A percentile compares a stretch with the other conserved stretches of the same genome.
Conservation (phyloP, 2,329 filamentous ascomycete species). For the Sporothrix inflata region DNA sequence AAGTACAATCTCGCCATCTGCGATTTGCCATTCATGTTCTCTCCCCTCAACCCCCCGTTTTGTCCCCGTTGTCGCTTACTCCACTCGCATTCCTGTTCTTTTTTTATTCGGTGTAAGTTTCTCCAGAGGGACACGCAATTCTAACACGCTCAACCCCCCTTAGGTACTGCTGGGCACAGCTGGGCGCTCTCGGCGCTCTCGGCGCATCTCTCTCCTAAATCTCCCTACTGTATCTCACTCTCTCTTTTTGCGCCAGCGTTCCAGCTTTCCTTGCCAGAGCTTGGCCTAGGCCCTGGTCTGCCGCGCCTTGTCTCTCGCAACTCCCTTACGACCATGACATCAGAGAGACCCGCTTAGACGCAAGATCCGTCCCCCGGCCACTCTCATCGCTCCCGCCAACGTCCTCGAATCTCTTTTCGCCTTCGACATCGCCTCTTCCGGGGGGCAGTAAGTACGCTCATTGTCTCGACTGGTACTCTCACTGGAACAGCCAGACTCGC, state of each 20-base stretch:
- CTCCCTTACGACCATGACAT: slow-evolving; percentile 15
- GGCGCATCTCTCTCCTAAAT: neutral
- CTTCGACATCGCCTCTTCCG: neutral
- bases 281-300: slow-evolving; percentile 2
- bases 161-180: neutral
- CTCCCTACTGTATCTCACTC: too few species aligned
- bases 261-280: slow-evolving; percentile 6
- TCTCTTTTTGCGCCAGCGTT: slow-evolving; percentile 3
- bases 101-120: neutral
- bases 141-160: neutral
- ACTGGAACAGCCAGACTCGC: too few species aligned
- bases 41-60: neutral
- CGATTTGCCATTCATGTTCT: neutral
- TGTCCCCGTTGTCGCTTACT: slow-evolving; percentile 1
- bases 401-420: neutral
- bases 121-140: neutral
- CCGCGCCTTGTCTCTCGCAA: neutral
- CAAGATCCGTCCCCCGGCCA: neutral
- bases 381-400: neutral
- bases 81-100: neutral
- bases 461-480: neutral
- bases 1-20: slow-evolving; percentile 2
- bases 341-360: slow-evolving; percentile 21
- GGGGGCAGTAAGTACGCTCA: neutral
- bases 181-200: neutral